Base-by-base conservation (phyloP, 2,329 filamentous ascomycete genomes). In the Zymoseptoria ardabiliae region DNA sequence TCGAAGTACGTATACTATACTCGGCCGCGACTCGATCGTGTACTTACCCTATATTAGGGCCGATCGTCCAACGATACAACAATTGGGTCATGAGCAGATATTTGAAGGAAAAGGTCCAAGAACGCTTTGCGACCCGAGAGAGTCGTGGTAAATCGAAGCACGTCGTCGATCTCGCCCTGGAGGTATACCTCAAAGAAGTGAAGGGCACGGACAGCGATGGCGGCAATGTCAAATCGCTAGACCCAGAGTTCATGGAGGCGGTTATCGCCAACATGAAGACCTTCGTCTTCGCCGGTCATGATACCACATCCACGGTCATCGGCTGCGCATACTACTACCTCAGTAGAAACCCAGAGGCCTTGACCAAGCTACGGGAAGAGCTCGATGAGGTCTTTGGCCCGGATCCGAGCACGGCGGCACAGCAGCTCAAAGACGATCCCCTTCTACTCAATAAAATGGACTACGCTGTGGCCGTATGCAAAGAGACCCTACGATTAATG, bases 401-500 rank as follows among this genome's bases (percentile, higher is more conserved):
- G 0, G 74, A 78, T 50, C 66, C 72, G 8, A 65, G 72, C 4
- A 54, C 50, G 7, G 63, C 66, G 2, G 75, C 74, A 28, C 64
- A 69, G 2, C 68, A 73, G 25, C 72, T 85, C 20, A 68, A 72
- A 35, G 62, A 73, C 2, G 71, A 80, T 23, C 76, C 79, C 0
- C 68, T 74, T 23, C 72, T 79, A 3, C 72, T 85, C 54, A 82
- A 80, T 68, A 72, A 76, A 50, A 73, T 85, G 22, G 74, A 76
- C 0, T 84, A 82, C 66, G 82, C 81, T 2, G 71, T 70, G 4
- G 81, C 80, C 23, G 75, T 82, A 7, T 75, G 82, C 61, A 81
- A 81, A 59, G 82, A 85, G 69, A 75, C 76, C 0, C 72, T 85
- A 2, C 76, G 82, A 4, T 65, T 84, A 35, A 81, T 78, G 63